Base-by-base conservation (phyloP, 2,329 filamentous ascomycete species). In the Thermothelomyces thermophilus region DNA sequence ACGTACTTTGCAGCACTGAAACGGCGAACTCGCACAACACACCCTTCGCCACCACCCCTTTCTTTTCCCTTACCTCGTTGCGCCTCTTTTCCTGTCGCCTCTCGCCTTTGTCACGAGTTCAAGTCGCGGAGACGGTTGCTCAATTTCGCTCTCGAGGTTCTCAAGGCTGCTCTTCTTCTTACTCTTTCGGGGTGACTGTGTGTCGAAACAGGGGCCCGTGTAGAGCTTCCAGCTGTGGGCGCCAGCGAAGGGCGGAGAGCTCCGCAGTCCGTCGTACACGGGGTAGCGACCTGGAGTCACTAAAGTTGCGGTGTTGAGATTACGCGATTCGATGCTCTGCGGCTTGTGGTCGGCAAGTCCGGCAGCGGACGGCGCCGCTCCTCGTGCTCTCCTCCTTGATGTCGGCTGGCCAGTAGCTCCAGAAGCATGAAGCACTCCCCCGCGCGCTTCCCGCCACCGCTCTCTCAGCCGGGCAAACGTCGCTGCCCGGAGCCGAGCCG, bases 181-280 rank as follows among this genome's bases (percentile, higher is more conserved):
- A 3, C 8, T 10, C 3, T 19, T 0, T 16, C 10, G 19, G n/a
- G n/a, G n/a, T n/a, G n/a, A n/a, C 7, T 14, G n/a, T 10, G 41
- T 2, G 30, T 16, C 11, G 33, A 16, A 37, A n/a, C 13, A 35
- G 11, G 35, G 28, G 16, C n/a, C 41, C 2, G 41, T 37, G 39
- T 50, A 41, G 26, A 16, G n/a, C 24, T 50, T 52, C 17, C 26
- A 40, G 3, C 24, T 16, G 20, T 44, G 34, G 5, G 40, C 4
- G 10, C 16, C 3, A 1, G 13, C 6, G 8, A 4, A 5, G 5
- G 42, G 46, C 2, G 50, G 46, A 16, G 36, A 51, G 37, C 48
- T 52, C n/a, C 50, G 17, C 5, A 49, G 41, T 0, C 46, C 50
- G 42, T 49, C 50, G 19, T 42, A 42, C 2, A 28, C 20, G 1